Base-by-base conservation (phyloP, 179 eudicot species). In the Drosera spatulata region DNA sequence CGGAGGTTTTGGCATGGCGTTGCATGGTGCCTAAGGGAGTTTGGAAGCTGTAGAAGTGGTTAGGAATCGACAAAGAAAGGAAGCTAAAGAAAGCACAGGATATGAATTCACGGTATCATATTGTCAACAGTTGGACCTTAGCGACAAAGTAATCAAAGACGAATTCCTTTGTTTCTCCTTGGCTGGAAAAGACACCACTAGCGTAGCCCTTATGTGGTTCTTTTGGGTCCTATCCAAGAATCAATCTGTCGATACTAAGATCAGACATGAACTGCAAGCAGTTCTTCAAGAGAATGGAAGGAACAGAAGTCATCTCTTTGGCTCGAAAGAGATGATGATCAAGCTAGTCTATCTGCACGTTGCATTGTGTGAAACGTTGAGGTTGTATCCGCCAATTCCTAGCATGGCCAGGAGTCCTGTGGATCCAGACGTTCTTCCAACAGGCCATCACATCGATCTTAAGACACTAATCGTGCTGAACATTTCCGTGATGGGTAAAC, bases 101-200 rank as follows among this genome's bases (percentile, higher is more conserved):
- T 12, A 2, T 10, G 4, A 40, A 39, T 2, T 10, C 10, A 5
- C 2, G 3, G 2, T 3, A 56, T 7, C n/a, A 33, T 12, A 41
- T 22, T 49, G 22, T 0, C 43, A 71, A 2, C 71, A 51, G 4
- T 11, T 9, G 63, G 33, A 58, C 50, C 37, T 48, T 61, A 15
- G 37, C 57, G 58, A 65, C 39, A 63, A 75, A 11, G 80, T 83
- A 47, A 47, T 76, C 40, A 76, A 72, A 46, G 89, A 83, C 44
- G 72, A 79, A 4, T 15, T 75, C 8, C 57, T 83, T 1, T 78
- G 57, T 42, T 58, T 75, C 10, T 63, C 80, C 52, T 42, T 83
- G n/a, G 89, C 89, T 0, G 85, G 89, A 15, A 69, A 82, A 15
- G 89, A 83, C 55, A 80, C 83, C 0, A 80, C 80, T 1, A 80